A percentile compares a stretch with the other conserved stretches of the same genome.
These are phyloP conservation scores for Capsella bursapastoris DNA, from an alignment of 345 rosid species.

Conservation along the genomic window DNA sequence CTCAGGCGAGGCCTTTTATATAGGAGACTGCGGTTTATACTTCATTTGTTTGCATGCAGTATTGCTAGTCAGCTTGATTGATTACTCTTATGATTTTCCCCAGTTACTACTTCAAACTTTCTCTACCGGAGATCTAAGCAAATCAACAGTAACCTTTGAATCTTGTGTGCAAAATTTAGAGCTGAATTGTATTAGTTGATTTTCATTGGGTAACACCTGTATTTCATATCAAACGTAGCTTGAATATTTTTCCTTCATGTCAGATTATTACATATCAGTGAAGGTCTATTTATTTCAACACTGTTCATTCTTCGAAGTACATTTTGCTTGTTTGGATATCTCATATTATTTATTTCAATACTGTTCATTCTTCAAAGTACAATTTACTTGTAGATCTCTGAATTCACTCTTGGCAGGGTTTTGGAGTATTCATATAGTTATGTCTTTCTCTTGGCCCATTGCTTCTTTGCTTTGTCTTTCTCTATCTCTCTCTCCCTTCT, in stretches of 20 bases:
- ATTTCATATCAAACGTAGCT: slow-evolving; percentile 4
- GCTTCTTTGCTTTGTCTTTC: slow-evolving; percentile 21
- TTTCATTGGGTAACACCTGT: background rate
- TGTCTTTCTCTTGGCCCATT: slow-evolving; percentile 3
- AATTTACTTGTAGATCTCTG: slow-evolving; percentile 24
- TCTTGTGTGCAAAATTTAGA: background rate
- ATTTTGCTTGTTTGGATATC: background rate
- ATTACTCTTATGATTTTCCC: background rate
- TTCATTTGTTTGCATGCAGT: slow-evolving; percentile 35
- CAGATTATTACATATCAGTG: background rate
- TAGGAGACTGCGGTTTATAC: background rate
- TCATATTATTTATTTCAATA: background rate
- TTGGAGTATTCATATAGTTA: background rate
- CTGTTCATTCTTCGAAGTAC: background rate
- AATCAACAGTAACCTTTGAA: background rate
- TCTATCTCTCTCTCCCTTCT: slow-evolving; percentile 10
- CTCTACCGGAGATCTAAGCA: background rate
- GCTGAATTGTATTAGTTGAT: background rate
- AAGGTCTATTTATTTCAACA: slow-evolving; percentile 2
- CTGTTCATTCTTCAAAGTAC: slow-evolving; percentile 24
- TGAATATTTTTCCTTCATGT: background rate
- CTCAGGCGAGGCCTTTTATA: slow-evolving; percentile 14
- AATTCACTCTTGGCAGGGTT: slow-evolving; percentile 6
- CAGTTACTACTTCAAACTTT: background rate
- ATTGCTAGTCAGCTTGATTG: background rate